Base-by-base conservation (phyloP, 768 basidiomycete species). In the Cystofilobasidium bisporidii region DNA sequence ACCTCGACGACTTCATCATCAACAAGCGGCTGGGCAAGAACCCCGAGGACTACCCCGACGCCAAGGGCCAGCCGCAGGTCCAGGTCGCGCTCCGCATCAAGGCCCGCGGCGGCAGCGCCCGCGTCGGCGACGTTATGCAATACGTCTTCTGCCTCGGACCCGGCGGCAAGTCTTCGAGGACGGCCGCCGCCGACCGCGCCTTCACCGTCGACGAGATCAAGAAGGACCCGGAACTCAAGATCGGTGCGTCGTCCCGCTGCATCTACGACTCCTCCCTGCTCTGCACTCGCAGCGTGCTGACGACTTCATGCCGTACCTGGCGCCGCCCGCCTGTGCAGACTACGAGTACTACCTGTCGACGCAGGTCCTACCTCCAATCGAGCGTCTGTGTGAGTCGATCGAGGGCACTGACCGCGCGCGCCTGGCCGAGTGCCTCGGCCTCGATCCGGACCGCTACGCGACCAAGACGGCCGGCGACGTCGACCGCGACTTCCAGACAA, bases 11-110 rank as follows among this genome's bases (percentile, higher is more conserved):
- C 63, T 94, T 92, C 78, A 91, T 92, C 73, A 84, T 99, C 73
- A 85, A 84, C 82, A 99, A 99, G 91, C 88, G 96, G 64, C 81
- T 99, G 64, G 90, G 96, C 18, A 98, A 97, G 80, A 90, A 90
- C 70, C 94, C 94, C 0, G 89, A 94, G 72, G 93, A 96, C 73
- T 99, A 97, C 74, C 93, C 94, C 0, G 94, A 98, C 75, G 88
- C 85, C 10, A 97, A 97, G 78, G 85, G 81, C 45, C 93, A 93
- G 72, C 96, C 96, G 1, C 96, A 99, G 73, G 94, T 98, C 1
- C 92, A 96, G 73, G 96, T 99, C 22, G 94, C 93, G 0, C 79
- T 96, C 59, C 83, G 89, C 45, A 83, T 94, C 86, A 93, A 92
- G 78, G 81, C 84, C 6, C 87, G 84, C 71, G 91, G 92, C 38